Conservation (phyloP, 352 stramenopile genomes). For the Globisporangium camurandrum region DNA sequence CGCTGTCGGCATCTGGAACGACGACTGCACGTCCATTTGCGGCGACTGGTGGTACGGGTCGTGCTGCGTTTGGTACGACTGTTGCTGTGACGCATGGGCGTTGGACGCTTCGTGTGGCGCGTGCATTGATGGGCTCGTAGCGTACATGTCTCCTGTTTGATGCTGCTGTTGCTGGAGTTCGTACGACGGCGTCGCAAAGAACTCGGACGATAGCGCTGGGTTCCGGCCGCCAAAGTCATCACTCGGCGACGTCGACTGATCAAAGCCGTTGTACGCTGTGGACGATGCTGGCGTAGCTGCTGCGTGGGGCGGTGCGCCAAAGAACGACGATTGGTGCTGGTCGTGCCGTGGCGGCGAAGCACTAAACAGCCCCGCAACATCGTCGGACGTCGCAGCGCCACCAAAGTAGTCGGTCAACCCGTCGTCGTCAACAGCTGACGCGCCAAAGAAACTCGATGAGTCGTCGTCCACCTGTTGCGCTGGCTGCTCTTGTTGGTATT, state of each 20-base stretch:
- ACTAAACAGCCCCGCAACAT: constrained; percentile 4
- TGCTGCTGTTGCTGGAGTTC: constrained; percentile 1
- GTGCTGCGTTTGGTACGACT: no score
- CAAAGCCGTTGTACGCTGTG: constrained; percentile 20
- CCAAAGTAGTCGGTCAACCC: constrained; percentile 7
- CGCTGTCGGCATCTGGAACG: constrained; percentile 4
- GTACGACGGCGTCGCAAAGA: constrained; percentile 26
- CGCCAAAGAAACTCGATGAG: constrained; percentile 7
- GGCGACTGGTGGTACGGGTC: no score
- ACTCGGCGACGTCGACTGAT: constrained; percentile 8
- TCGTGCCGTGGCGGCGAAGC: constrained; percentile 7
- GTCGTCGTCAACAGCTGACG: constrained; percentile 2
- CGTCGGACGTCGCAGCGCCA: not conserved
- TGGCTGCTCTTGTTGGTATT: constrained; percentile 3
- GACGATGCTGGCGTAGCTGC: not conserved
- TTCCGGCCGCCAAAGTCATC: constrained; percentile 6
- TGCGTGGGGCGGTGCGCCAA: no score
- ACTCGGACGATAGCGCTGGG: constrained; percentile 16
- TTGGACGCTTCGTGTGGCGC: not conserved
- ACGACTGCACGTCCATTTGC: no score
- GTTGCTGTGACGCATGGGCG: not conserved
- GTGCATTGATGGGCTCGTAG: not conserved
- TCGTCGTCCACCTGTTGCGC: constrained; percentile 6
- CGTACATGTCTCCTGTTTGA: not conserved
- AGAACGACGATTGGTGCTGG: constrained; percentile 9